These are phyloP conservation scores for Pseudocercospora fuligena DNA, from an alignment of 2,329 filamentous ascomycete species.

Conservation along the genomic window DNA sequence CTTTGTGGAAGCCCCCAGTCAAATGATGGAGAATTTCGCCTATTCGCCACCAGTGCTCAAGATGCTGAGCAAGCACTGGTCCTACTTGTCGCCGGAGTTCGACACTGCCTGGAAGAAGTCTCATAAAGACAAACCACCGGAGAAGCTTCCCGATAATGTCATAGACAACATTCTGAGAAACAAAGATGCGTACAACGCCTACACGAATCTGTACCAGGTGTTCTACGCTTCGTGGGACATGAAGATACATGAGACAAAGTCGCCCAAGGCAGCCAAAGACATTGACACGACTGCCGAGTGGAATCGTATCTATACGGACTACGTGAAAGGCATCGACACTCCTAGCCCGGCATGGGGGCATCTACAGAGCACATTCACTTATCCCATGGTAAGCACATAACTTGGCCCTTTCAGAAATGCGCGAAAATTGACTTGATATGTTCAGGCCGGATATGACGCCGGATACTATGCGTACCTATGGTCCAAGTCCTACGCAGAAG, in stretches of 20 bases:
- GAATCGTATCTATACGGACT: background rate
- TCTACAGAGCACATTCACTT: slow-evolving; percentile 3
- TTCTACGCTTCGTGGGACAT: slow-evolving; percentile 9
- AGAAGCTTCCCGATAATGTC: slow-evolving; percentile 12
- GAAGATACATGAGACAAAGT: slow-evolving; percentile 3
- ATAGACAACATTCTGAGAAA: background rate
- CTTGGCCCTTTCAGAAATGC: background rate
- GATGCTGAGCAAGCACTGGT: slow-evolving; percentile 23
- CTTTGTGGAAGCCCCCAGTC: slow-evolving; percentile 14
- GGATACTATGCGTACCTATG: slow-evolving; percentile 18
- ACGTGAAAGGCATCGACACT: background rate
- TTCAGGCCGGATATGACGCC: slow-evolving; percentile 11
- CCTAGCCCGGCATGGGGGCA: slow-evolving; percentile 9
- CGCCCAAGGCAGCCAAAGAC: slow-evolving; percentile 11
- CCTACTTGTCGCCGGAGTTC: slow-evolving; percentile 13
- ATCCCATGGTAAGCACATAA: slow-evolving; percentile 1
- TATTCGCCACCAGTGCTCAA: slow-evolving; percentile 16
- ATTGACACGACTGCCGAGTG: slow-evolving; percentile 4
- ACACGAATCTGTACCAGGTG: background rate
- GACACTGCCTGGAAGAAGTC: slow-evolving; percentile 11
- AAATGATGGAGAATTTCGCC: slow-evolving; percentile 23
- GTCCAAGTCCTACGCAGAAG: slow-evolving; percentile 11
- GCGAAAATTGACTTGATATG: background rate
- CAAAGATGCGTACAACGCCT: background rate
- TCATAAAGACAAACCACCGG: slow-evolving; percentile 5